phyloP scores from a whole-genome alignment of 148 eudicot species.

The Vaccinium myrtillus region DNA sequence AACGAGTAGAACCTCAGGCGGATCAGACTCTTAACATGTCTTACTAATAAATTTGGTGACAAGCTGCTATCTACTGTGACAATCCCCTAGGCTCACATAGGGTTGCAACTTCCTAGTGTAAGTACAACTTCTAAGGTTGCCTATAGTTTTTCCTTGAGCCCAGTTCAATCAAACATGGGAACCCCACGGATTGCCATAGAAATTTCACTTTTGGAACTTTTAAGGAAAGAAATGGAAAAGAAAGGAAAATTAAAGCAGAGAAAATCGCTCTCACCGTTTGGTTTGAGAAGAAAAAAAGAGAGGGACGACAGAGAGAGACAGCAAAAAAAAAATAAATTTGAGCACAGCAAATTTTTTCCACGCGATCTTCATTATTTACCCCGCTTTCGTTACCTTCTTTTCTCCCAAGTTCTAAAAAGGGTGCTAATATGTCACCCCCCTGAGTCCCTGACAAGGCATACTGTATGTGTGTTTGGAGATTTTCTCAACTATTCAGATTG shows the following conservation, averaged over 20 bases:
- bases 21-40: neutral
- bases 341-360: no score
- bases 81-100: neutral
- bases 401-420: no score
- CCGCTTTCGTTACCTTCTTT: neutral
- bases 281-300: neutral
- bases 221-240: no score
- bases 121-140: neutral
- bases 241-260: no score
- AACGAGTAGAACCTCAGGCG: no score
- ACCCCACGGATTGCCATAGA: neutral
- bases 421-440: no score
- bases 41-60: neutral
- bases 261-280: no score
- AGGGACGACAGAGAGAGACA: neutral
- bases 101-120: neutral
- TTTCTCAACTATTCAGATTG: neutral
- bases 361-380: neutral
- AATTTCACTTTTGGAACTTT: no score
- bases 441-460: no score
- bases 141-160: neutral
- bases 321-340: no score
- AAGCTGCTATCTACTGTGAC: neutral
- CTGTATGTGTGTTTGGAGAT: neutral
- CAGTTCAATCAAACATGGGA: neutral